These are phyloP conservation scores for Zhuliangozyma parablackwelliae DNA, from an alignment of 1,139 yeast species.

Conservation along the genomic window DNA sequence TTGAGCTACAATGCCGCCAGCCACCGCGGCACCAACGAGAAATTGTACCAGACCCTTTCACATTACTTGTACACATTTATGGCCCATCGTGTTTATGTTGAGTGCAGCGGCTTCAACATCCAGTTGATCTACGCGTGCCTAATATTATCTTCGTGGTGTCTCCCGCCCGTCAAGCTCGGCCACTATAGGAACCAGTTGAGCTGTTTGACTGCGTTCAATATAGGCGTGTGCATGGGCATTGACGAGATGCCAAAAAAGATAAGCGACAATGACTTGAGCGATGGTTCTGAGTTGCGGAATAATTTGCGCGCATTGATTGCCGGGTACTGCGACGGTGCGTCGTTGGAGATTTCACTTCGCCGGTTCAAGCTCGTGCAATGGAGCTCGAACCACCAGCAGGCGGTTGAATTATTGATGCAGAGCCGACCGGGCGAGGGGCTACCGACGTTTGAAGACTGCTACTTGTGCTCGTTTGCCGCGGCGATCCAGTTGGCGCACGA, in stretches of 20 bases:
- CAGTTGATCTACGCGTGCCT: constrained; percentile 41
- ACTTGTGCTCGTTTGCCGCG: constrained; percentile 35
- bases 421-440: constrained; percentile 8
- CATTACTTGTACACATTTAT: constrained; percentile 45
- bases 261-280: constrained; percentile 16
- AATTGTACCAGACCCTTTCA: constrained; percentile 35
- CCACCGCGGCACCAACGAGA: constrained; percentile 15
- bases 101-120: constrained; percentile 38
- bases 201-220: constrained; percentile 39
- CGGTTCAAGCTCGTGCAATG: constrained; percentile 46
- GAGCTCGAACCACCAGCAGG: constrained; percentile 40
- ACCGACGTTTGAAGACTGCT: constrained; percentile 28
- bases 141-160: constrained; percentile 46
- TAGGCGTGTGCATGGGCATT: constrained; percentile 46
- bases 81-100: constrained; percentile 40
- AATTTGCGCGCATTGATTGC: constrained; percentile 40
- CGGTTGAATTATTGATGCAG: constrained; percentile 25
- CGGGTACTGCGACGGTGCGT: constrained; percentile 48
- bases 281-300: constrained; percentile 32
- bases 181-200: constrained; percentile 50
- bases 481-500: constrained; percentile 43
- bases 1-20: constrained; percentile 33
- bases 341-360: constrained; percentile 46
- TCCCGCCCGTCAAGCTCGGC: constrained; percentile 48
- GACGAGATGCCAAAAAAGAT: constrained; percentile 31